phyloP scores from a whole-genome alignment of 2,329 filamentous ascomycete genomes.

The Aspergillus phoenicis region DNA sequence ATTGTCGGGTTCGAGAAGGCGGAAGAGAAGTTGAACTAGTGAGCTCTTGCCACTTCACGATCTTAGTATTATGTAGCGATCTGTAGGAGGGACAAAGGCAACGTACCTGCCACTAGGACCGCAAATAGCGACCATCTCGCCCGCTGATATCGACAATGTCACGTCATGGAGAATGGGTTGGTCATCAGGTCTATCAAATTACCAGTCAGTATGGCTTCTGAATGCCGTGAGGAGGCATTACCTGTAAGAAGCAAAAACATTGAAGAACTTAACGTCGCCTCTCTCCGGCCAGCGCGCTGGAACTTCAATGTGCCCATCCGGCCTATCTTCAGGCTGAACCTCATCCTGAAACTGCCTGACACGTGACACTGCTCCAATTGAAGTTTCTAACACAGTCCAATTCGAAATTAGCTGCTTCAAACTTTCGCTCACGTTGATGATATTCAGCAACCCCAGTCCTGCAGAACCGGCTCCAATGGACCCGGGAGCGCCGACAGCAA shows the following conservation, averaged over 20 bases:
- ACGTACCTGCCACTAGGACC: constrained; percentile 19
- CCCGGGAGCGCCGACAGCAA: constrained; percentile 42
- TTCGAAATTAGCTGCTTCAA: constrained; percentile 47
- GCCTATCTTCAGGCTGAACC: constrained; percentile 48
- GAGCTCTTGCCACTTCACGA: neutral
- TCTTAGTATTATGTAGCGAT: neutral
- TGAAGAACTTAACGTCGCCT: constrained; percentile 10
- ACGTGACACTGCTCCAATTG: constrained; percentile 48
- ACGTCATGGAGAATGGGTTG: constrained; percentile 22
- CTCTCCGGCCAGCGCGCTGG: constrained; percentile 41
- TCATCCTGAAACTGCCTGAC: constrained; percentile 33
- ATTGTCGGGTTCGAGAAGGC: neutral
- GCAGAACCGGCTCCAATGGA: constrained; percentile 46
- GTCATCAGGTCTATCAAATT: neutral
- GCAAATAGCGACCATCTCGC: constrained; percentile 34
- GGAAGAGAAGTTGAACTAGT: neutral
- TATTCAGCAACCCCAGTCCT: constrained; percentile 51
- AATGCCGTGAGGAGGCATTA: neutral
- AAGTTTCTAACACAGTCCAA: constrained; percentile 58
- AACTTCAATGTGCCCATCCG: constrained; percentile 55
- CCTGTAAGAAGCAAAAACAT: constrained; percentile 10
- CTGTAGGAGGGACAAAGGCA: neutral
- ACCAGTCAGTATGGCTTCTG: neutral
- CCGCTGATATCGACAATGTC: constrained; percentile 23
- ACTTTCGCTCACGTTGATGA: constrained; percentile 50